Percentiles rank a stretch among this genome's conserved stretches.
phyloP scores from a whole-genome alignment of 169 alveolate species.

The Neospora caninum region DNA sequence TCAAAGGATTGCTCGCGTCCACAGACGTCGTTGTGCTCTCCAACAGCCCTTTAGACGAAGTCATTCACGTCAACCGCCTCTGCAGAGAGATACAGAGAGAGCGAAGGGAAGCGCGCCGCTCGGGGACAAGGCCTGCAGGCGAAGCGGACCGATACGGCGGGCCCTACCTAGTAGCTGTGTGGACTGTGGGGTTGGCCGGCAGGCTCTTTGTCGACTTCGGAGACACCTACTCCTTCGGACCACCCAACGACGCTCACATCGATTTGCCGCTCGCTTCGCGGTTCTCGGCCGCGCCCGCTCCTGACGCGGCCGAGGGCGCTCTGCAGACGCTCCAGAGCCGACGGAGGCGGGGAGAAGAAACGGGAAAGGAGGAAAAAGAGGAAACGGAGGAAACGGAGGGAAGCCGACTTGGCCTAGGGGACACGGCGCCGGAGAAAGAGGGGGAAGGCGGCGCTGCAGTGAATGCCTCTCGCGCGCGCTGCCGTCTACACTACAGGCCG shows the following conservation, averaged over 20 bases:
- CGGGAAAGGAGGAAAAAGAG: neutral
- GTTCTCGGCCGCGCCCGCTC: constrained; percentile 25
- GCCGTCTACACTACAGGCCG: neutral
- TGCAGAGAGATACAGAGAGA: constrained; percentile 37
- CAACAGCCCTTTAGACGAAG: constrained; percentile 57
- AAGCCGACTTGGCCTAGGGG: neutral
- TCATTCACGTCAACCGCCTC: neutral
- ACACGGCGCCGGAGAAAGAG: neutral
- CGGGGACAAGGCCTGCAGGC: neutral
- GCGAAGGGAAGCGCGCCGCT: neutral
- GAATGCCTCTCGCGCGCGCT: neutral
- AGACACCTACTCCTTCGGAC: neutral
- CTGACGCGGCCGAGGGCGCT: neutral
- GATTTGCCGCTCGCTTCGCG: constrained; percentile 55
- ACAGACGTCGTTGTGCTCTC: constrained; percentile 60
- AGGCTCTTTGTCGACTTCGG: constrained; percentile 66
- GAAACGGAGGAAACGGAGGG: neutral
- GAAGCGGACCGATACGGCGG: neutral
- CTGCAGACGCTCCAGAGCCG: neutral
- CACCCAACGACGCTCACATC: neutral
- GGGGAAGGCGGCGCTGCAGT: neutral
- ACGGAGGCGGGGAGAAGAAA: neutral
- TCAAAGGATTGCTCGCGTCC: constrained; percentile 4
- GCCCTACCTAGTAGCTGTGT: constrained; percentile 61
- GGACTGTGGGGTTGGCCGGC: constrained; percentile 61